These are phyloP conservation scores for Globisporangium paroecandrum DNA, from an alignment of 352 stramenopile genomes.

Conservation along the genomic window DNA sequence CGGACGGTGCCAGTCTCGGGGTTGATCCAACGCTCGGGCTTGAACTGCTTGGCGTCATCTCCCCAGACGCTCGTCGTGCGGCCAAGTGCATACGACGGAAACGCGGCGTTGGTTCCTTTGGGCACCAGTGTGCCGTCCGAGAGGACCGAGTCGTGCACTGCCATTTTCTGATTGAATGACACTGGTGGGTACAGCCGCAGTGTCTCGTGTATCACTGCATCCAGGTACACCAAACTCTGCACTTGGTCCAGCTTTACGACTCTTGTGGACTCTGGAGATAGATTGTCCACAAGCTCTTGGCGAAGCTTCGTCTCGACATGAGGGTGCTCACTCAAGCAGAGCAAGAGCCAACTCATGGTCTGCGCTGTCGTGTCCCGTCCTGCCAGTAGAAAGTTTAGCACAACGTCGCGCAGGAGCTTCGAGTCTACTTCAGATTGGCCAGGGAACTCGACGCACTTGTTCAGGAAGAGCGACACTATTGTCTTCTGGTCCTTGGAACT, in stretches of 20 bases:
- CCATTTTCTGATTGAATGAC: slow-evolving; percentile 21
- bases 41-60: slow-evolving; percentile 32
- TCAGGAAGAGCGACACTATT: slow-evolving; percentile 25
- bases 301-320: slow-evolving; percentile 18
- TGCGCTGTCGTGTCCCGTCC: slow-evolving; percentile 58
- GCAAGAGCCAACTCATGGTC: slow-evolving; percentile 55
- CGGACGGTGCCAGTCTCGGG: slow-evolving; percentile 23
- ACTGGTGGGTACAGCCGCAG: slow-evolving; percentile 23
- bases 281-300: background rate
- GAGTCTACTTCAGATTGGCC: slow-evolving; percentile 7
- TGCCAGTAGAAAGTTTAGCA: slow-evolving; percentile 62
- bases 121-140: slow-evolving; percentile 28
- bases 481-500: background rate
- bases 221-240: slow-evolving; percentile 5
- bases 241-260: slow-evolving; percentile 11
- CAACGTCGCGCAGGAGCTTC: slow-evolving; percentile 44
- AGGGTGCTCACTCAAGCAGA: slow-evolving; percentile 40
- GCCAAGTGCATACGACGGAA: slow-evolving; percentile 30
- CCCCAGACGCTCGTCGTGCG: slow-evolving; percentile 29
- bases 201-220: slow-evolving; percentile 3
- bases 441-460: background rate
- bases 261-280: background rate
- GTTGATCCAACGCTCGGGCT: slow-evolving; percentile 72
- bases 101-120: slow-evolving; percentile 19
- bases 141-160: slow-evolving; percentile 26